Base-by-base conservation (phyloP, 306 rosid genomes). In the Alnus glutinosa region DNA sequence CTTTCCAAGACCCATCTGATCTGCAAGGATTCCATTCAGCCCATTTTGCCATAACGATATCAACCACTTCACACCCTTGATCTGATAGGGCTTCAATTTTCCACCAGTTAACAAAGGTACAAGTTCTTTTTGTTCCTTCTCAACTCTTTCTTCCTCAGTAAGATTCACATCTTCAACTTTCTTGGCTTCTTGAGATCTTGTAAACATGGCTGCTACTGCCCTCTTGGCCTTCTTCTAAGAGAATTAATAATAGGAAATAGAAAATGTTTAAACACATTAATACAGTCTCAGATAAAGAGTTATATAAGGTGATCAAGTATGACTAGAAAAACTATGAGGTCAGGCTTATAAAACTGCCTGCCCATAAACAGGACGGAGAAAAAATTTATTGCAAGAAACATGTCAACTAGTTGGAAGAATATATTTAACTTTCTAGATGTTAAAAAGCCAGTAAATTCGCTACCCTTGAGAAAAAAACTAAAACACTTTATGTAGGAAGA, bases 1-100 rank as follows among this genome's bases (percentile, higher is more conserved):
- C 92, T 96, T 96, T 79, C 99, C 99, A 54, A 96, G 99, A 77
- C 99, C 99, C 99, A 96, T 96, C 88, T 96, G 99, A 86, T 96
- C 99, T 44, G 99, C 99, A 71, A 96, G 98, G 84, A 96, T 96
- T 75, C 99, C 99, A 79, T 96, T 96, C 80, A 96, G 55, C 48
- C 99, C 99, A 91, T 96, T 96, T 88, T 96, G 98, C 99, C 99
- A 96, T 79, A 96, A 82, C n/a, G 99, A 93, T 80, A 93, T 96
- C 89, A 96, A 85, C 99, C 98, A 93, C 81, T 96, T 93, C 23
- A 96, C 91, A 75, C 99, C 99, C 83, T 96, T 96, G 71, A 96
- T 81, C 81, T 93, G 99, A 87, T 91, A 95, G 48, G 90, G 59
- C 85, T 93, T 96, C 88, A 93, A 83, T 70, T 83, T 86, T 44